Base-by-base conservation (phyloP, 1,284 basidiomycete genomes). In the Laetiporus sulphureus region DNA sequence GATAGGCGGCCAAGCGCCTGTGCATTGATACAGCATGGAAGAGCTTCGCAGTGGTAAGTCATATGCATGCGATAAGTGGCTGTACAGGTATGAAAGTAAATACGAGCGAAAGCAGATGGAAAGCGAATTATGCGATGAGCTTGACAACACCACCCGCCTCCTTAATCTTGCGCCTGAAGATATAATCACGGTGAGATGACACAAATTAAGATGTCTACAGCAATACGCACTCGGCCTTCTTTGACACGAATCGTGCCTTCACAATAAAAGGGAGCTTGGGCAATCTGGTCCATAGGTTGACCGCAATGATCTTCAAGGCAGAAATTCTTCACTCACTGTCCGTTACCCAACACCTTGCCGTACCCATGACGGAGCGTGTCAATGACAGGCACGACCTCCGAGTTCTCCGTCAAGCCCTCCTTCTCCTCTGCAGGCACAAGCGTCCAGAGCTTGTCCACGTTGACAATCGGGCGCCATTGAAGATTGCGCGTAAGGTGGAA, bases 401-500 rank as follows among this genome's bases (percentile, higher is more conserved):
- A 85, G 52, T 68, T 64, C 58, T 77, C 77, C 22, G 70, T 80
- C 55, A 89, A 60, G 22, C 72, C 78, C 68, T 79, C 68, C 75
- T 84, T 87, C 73, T 91, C 80, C 62, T 74, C 80, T 40, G 68
- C 77, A 29, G 88, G 86, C 31, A 91, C 81, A 58, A 90, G 77
- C 46, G 73, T 71, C 87, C 86, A 90, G 42, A 90, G 76, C 72
- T 91, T 94, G 79, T 96, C 93, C 65, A 96, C 79, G 77, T 99
- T 99, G 83, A 99, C 89, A 60, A 85, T 88, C 24, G 94, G 93
- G 55, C 84, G 79, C 91, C 88, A 93, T 71, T 82, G 76, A 58
- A 77, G 69, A 73, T 97, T 97, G 70, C 85, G 83, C 48, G 91
- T 94, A 52, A 92, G 70, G 71, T 99, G 95, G 91, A 87, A 99